Evolutionary conservation across 148 eudicot species (phyloP).

Genomic region (Nepenthes gracilis): DNA sequence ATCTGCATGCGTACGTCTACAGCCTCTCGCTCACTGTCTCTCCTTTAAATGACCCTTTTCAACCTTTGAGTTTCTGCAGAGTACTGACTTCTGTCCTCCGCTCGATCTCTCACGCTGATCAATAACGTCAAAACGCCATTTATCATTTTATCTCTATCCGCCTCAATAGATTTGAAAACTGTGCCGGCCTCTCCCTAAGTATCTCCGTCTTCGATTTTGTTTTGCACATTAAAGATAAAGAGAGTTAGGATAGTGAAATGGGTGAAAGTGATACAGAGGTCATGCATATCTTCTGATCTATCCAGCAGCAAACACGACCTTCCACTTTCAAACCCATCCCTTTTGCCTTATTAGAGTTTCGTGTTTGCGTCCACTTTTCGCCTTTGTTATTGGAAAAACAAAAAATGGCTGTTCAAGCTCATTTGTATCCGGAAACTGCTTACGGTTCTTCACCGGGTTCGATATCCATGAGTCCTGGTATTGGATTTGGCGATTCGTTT

Average conservation of each 20-base stretch:
- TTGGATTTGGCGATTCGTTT: constrained; percentile 9
- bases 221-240: background rate
- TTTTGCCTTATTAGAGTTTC: background rate
- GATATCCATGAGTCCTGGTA: constrained; percentile 7
- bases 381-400: background rate
- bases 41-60: background rate
- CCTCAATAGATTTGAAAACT: background rate
- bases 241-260: background rate
- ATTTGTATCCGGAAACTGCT: background rate
- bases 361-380: too few species aligned
- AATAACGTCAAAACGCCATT: background rate
- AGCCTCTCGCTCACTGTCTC: constrained; percentile 7
- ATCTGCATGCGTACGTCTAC: constrained; percentile 32
- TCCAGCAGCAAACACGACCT: constrained; percentile 15
- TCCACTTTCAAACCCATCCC: constrained; percentile 17
- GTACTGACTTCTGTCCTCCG: constrained; percentile 2
- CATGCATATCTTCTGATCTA: constrained; percentile 30
- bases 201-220: background rate
- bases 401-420: constrained; percentile 25
- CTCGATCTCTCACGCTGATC: background rate
- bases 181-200: background rate
- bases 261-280: constrained; percentile 3
- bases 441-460: constrained; percentile 9
- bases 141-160: background rate
- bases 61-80: too few species aligned